Evolutionary conservation across 2,329 filamentous ascomycete species (phyloP).

Genomic region (Fusarium cyanostomum): DNA sequence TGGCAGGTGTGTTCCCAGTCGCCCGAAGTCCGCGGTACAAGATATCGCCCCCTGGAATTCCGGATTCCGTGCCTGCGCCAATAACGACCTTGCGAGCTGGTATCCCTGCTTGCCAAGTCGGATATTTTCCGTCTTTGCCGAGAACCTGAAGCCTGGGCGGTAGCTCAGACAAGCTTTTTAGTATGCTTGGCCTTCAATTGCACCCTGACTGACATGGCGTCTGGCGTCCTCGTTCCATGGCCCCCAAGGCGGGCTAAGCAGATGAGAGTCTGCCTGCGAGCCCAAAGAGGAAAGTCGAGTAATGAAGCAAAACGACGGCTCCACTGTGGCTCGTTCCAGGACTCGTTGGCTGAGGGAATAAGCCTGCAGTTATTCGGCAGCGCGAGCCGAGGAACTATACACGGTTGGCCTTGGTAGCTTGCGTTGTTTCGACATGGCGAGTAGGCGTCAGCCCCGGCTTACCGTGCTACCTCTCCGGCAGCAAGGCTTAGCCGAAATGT

Average conservation of each 20-base stretch:
- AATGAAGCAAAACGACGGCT: background rate
- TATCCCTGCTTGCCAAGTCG: background rate
- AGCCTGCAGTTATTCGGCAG: background rate
- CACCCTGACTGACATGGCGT: too few relatives aligned
- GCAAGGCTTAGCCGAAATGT: constrained; percentile 13
- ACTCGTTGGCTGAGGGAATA: background rate
- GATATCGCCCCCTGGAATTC: background rate
- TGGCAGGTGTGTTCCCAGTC: background rate
- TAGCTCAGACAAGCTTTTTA: background rate
- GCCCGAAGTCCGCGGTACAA: background rate
- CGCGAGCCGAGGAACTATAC: background rate
- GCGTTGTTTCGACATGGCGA: background rate
- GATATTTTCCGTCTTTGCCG: background rate
- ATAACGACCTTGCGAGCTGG: background rate
- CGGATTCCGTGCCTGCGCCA: background rate
- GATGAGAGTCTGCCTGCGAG: too few relatives aligned
- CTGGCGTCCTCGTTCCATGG: too few relatives aligned
- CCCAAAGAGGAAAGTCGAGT: too few relatives aligned
- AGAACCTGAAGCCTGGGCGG: background rate
- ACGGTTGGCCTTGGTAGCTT: background rate
- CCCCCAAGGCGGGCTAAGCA: background rate
- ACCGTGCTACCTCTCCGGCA: constrained; percentile 22
- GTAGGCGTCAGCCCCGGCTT: constrained; percentile 8
- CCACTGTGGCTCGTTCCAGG: background rate
- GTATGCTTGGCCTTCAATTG: background rate